Conservation (phyloP, 148 eudicot species). For the Gaultheria prostrata region DNA sequence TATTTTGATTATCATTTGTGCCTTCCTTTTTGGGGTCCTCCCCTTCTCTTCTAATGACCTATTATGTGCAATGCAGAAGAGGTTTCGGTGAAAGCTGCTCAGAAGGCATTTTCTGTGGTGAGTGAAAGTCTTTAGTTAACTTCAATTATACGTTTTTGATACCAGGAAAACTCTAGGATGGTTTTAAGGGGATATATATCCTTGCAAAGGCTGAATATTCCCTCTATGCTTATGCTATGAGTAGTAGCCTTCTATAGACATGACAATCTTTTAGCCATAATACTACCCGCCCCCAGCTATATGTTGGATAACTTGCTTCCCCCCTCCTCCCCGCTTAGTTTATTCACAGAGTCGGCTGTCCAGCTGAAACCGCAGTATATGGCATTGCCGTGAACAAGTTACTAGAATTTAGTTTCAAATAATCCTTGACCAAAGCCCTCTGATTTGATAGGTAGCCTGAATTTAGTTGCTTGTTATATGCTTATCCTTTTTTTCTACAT, state of each 20-base stretch:
- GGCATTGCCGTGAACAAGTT: background rate
- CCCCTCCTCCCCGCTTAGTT: background rate
- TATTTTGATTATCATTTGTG: background rate
- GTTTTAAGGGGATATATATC: background rate
- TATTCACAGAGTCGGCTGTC: background rate
- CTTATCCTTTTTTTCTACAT: background rate
- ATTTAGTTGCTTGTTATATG: background rate
- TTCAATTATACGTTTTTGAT: background rate
- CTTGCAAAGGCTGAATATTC: background rate
- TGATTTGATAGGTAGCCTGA: background rate
- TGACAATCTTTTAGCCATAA: background rate
- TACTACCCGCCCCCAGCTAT: background rate
- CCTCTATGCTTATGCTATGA: background rate
- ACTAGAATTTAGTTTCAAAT: background rate
- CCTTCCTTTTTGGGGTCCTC: conserved; percentile 1
- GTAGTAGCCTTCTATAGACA: background rate
- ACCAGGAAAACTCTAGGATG: background rate
- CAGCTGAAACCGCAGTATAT: background rate
- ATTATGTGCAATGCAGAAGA: conserved; percentile 40
- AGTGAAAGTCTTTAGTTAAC: conserved; percentile 23
- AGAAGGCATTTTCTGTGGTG: conserved; percentile 57
- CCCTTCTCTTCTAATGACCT: conserved; percentile 14
- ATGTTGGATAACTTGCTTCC: background rate
- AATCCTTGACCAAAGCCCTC: conserved; percentile 1
- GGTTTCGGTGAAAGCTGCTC: conserved; percentile 35